Evolutionary conservation across 2,329 filamentous ascomycete genomes (phyloP), one percentile per base, ranked within the genome.

Genomic region (Alternaria burnsii): DNA sequence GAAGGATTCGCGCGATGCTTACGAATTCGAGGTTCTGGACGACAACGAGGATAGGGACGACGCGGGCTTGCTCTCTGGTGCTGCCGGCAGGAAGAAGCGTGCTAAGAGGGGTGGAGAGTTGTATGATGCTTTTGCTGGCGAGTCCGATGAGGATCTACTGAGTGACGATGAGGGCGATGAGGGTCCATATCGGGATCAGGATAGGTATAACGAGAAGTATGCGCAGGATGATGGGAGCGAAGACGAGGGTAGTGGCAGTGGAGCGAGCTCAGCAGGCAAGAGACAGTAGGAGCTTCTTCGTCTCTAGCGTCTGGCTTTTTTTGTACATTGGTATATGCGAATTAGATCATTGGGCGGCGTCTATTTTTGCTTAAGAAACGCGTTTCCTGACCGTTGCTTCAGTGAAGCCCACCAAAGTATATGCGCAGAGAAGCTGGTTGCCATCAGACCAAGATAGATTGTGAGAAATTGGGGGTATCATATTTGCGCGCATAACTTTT

Each of bases 111-210:
- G 93, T 2, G 93, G 94, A 28, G 94, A 98, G 81, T 82, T 99
- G 44, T 99, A 99, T 77, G 95, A 99, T 82, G 95, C 95, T 5
- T 99, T 99, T 84, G 95, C 95, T 0, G 94, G 92, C 16, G 94
- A 93, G 53, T 94, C 94, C 59, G 94, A 95, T 58, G 91, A 92
- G 56, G 89, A 91, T 60, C 72, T 87, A 41, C 81, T 87, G 60
- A 80, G 78, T 34, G 79, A 81, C 38, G 80, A 80, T 18, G 78
- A 75, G n/a, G 69, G 66, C 0, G 76, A 78, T 30, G 77, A 79
- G 55, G 80, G 70, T 10, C 74, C 74, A 14, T 78, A 78, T 58
- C 55, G 70, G 34, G 76, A 78, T 57, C 61, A 76, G 38, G 63
- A 70, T 30, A 63, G 61, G 24, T 78, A 66, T 43, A 71, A 76